These are phyloP conservation scores for Tylopilus sp. DNA, from an alignment of 1,284 basidiomycete species.

Conservation along the genomic window DNA sequence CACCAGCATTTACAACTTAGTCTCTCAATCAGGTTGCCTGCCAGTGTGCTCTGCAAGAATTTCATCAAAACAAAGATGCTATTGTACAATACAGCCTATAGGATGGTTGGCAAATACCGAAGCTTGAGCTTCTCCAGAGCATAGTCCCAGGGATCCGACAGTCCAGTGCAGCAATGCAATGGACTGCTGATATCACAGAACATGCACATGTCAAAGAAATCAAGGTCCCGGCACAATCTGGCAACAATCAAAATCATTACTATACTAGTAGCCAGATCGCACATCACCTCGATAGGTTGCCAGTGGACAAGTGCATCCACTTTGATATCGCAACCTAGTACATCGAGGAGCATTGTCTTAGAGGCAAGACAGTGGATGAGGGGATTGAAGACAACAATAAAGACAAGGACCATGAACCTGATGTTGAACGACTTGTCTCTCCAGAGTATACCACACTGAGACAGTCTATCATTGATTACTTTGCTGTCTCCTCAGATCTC, in stretches of 20 bases:
- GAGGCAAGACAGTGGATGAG: no score
- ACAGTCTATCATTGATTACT: not conserved
- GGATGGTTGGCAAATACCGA: constrained; percentile 20
- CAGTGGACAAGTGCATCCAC: not conserved
- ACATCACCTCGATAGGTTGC: not conserved
- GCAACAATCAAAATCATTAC: constrained; percentile 12
- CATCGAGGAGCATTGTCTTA: not conserved
- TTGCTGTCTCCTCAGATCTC: not conserved
- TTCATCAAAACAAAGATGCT: constrained; percentile 15
- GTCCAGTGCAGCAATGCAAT: constrained; percentile 1
- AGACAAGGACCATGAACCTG: not conserved
- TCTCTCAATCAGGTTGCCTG: not conserved
- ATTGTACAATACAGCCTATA: not conserved
- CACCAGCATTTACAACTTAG: not conserved
- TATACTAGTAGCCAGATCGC: not conserved
- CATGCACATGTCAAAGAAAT: constrained; percentile 6
- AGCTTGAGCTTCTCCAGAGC: constrained; percentile 46
- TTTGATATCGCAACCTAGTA: not conserved
- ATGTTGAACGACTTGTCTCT: not conserved
- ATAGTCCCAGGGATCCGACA: constrained; percentile 1
- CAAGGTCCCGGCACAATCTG: not conserved
- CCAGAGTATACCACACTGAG: not conserved
- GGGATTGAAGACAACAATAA: not conserved
- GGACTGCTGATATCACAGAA: constrained; percentile 4
- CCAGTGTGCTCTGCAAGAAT: constrained; percentile 10